These are phyloP conservation scores for Scedosporium aurantiacum DNA, from an alignment of 2,329 filamentous ascomycete species.

Conservation along the genomic window DNA sequence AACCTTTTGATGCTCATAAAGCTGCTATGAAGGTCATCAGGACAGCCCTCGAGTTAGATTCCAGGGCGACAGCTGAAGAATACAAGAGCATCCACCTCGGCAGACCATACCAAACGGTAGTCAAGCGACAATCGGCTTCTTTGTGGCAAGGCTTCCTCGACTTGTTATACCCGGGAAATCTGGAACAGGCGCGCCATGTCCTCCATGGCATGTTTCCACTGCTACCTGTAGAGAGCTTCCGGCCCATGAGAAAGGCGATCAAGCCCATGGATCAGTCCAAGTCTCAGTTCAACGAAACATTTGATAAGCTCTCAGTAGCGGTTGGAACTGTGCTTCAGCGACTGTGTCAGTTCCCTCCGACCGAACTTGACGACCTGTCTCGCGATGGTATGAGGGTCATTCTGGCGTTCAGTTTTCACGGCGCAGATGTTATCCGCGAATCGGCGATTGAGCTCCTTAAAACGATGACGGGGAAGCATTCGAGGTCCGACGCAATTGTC, in stretches of 20 bases:
- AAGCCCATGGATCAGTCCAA: conserved; percentile 33
- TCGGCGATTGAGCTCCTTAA: conserved; percentile 76
- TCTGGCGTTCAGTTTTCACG: conserved; percentile 70
- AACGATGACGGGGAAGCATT: conserved; percentile 58
- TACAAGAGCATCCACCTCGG: conserved; percentile 48
- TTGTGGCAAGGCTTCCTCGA: conserved; percentile 71
- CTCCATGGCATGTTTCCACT: conserved; percentile 60
- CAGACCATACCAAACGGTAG: conserved; percentile 52
- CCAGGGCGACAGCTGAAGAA: conserved; percentile 30
- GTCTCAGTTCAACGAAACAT: conserved; percentile 66
- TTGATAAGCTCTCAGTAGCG: conserved; percentile 42
- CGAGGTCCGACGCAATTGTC: conserved; percentile 37
- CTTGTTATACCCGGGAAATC: conserved; percentile 53
- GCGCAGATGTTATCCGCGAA: conserved; percentile 67
- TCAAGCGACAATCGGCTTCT: conserved; percentile 58
- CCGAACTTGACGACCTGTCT: conserved; percentile 60
- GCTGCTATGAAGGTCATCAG: conserved; percentile 37
- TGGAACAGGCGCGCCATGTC: conserved; percentile 65
- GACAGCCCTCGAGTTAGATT: conserved; percentile 39
- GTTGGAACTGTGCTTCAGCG: conserved; percentile 68
- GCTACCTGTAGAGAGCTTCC: conserved; percentile 65
- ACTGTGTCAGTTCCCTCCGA: conserved; percentile 62
- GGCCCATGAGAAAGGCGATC: conserved; percentile 36
- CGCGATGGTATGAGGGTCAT: conserved; percentile 59
- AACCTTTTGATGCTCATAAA: conserved; percentile 32